These are phyloP conservation scores for Tricholoma terreum DNA, from an alignment of 768 basidiomycete genomes.

Conservation along the genomic window DNA sequence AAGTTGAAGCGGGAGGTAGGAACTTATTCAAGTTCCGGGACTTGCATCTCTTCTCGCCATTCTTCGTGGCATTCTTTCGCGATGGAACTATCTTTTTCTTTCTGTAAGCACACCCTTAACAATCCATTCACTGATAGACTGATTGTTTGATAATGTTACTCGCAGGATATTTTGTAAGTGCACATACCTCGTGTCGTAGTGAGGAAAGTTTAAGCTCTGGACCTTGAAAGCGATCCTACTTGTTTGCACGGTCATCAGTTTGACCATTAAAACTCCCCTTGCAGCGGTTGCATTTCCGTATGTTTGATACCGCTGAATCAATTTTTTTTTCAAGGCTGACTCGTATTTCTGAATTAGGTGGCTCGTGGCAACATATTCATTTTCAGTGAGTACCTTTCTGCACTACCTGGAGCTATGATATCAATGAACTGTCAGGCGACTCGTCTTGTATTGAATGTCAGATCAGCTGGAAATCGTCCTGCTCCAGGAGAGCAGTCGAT, in stretches of 20 bases:
- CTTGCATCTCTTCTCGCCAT: neutral
- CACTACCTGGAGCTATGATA: neutral
- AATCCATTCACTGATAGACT: neutral
- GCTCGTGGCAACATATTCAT: neutral
- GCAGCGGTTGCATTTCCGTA: neutral
- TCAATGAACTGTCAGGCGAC: neutral
- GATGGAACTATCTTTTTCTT: constrained; percentile 3
- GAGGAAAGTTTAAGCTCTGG: neutral
- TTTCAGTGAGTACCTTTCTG: neutral
- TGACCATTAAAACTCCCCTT: neutral
- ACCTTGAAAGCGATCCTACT: neutral
- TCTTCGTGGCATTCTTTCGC: neutral
- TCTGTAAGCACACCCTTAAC: neutral
- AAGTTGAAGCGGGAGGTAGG: neutral
- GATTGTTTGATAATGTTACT: neutral
- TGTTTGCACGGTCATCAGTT: neutral
- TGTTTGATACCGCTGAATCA: neutral
- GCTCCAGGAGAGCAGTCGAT: neutral
- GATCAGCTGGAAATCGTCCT: neutral
- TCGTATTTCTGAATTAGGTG: neutral
- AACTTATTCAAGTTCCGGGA: neutral
- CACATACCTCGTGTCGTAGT: neutral
- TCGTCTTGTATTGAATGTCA: neutral
- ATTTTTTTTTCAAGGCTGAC: neutral
- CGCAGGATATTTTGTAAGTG: neutral